Evolutionary conservation across 441 rosid genomes (phyloP), one percentile per base, ranked within the genome.

Genomic region (Melastoma candidum): DNA sequence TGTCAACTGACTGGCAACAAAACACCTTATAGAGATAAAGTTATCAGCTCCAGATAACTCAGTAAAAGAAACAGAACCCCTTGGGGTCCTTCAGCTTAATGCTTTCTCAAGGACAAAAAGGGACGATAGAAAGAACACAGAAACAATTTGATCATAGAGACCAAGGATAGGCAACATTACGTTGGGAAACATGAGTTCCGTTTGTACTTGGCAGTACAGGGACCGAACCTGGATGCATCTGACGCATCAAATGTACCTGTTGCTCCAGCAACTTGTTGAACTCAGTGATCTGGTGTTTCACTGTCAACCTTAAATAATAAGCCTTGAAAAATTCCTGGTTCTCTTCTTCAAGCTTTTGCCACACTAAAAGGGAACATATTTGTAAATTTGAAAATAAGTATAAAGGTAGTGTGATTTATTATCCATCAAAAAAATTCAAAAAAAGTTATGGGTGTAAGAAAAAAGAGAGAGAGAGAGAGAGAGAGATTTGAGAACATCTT

Each of bases 311-410:
- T 57, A 94, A 68, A 70, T 89, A 80, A 70, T 94, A 94, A 26
- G 95, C 96, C 63, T 76, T 74, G 71, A 94, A 94, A 73, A 94
- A 94, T n/a, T 89, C 97, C 17, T 73, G 71, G 68, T 94, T 94
- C 72, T 94, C 96, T 75, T 89, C 97, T 75, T 94, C 96, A 60
- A 94, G 99, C 81, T 94, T 89, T 84, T 94, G 88, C 99, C 99
- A 94, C 70, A 94, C 99, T 94, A 71, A 57, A 66, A 71, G 50
- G 56, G 59, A 58, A 59, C 45, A 17, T 63, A 62, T 25, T 41
- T 22, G 26, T 32, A 17, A 63, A 27, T 47, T 39, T 29, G 1
- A 44, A 48, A 17, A 64, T 26, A 44, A 63, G 12, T 46, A 46
- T 32, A 32, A 32, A 32, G 41, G 41, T 8, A 32, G 1, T n/a